Evolutionary conservation across 2,329 filamentous ascomycete genomes (phyloP), one percentile per base, ranked within the genome.

Genomic region (Ceratocystis huliohia): DNA sequence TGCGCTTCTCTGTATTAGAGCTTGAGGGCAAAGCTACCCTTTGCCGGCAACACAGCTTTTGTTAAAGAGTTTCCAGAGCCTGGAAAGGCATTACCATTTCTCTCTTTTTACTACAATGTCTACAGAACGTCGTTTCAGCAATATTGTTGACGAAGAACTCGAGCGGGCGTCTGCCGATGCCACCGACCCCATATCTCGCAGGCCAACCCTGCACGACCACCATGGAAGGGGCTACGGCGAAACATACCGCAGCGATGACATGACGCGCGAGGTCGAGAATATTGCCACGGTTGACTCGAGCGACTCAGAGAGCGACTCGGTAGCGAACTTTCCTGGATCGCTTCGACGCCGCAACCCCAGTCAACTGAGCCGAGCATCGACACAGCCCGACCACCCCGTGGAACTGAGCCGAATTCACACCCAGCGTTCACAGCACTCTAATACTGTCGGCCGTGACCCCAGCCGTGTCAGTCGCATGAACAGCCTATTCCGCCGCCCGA

Each of bases 381-480:
- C 87, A 3, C 80, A 85, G 69, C 77, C 78, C 70, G 87, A 90
- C 72, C 82, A 89, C 70, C 82, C 83, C 20, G 89, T 87, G 7
- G 86, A 83, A 65, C 78, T 92, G 68, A 84, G 82, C 73, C 83
- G 88, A 46, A 90, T 92, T 69, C 81, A 87, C 59, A 91, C 88
- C 3, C 82, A 84, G 45, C 78, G 83, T 63, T 87, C 84, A 70
- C 88, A 91, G 74, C 88, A 91, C 74, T 83, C 79, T 69, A 81
- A 77, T 65, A 92, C 88, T 2, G 88, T 92, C n/a, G 88, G 88
- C 68, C 75, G 79, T 37, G 74, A 74, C 69, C 71, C 71, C 65
- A 41, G 44, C 25, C 59, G 59, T 22, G 10, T 45, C 22, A 63
- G 61, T 20, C 37, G 61, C 20, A 7, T 61, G 13, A 65, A 48